Evolutionary conservation across 2,329 filamentous ascomycete genomes (phyloP), one percentile per base, ranked within the genome.

Genomic region (Fonsecaea multimorphosa): DNA sequence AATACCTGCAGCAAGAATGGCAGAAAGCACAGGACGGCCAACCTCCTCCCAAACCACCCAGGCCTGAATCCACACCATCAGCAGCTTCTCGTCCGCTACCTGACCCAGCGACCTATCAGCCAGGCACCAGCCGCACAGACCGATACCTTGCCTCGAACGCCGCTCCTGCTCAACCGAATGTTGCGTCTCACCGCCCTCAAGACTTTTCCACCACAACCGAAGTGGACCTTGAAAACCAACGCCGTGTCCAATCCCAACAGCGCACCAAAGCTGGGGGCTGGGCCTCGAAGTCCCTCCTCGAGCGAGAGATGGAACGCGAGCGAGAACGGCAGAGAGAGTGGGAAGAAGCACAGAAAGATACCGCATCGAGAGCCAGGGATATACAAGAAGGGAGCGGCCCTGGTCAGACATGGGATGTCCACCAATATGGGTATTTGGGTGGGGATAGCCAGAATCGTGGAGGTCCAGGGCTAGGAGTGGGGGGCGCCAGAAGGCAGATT

Each of bases 241-340:
- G 85, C 16, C 84, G 86, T 16, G 69, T 80, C 1, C 53, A 67
- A 31, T 82, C 85, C 0, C 86, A 87, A 68, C 76, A 82, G 58
- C 85, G 84, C 72, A 88, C 86, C 32, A 84, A 84, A 68, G 85
- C 85, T 12, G 84, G 82, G 22, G 85, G 84, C 1, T 87, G 85
- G 85, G 85, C 86, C 0, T 84, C 82, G n/a, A 88, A 87, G 72
- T 87, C 85, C 2, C 79, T 89, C 1, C 80, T 89, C 2, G 86
- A 89, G 72, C 83, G 86, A 7, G 87, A 89, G 70, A 89, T 89
- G 87, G 87, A 89, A 73, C 84, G 85, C 22, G 87, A 89, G 73
- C 83, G 87, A 16, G 85, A 88, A 72, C 81, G 87, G 54, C 87
- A 89, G 73, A 80, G 82, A 40, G 87, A 89, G 67, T 89, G 87